These are phyloP conservation scores for Eimeria sp. DNA, from an alignment of 169 alveolate species.

Conservation along the genomic window DNA sequence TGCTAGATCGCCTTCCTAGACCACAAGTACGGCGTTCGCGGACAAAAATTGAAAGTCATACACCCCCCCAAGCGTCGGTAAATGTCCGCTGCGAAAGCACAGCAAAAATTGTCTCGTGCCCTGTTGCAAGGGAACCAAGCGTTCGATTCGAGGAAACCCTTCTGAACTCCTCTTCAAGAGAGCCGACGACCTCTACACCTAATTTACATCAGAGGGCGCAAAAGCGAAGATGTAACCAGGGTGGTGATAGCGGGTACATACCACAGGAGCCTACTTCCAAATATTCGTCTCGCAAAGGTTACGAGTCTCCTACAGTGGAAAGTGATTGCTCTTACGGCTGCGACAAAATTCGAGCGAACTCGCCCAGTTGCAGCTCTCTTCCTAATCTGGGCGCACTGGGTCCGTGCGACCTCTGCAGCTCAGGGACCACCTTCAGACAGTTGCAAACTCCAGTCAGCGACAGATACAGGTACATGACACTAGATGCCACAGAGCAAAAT, in stretches of 20 bases:
- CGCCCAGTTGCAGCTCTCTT: conserved; percentile 48
- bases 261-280: conserved; percentile 15
- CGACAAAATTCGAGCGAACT: background rate
- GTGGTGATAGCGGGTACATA: background rate
- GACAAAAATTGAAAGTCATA: conserved; percentile 36
- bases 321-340: conserved; percentile 18
- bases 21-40: background rate
- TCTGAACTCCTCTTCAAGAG: conserved; percentile 24
- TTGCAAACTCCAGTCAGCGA: background rate
- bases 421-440: background rate
- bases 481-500: background rate
- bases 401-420: conserved; percentile 66
- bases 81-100: conserved; percentile 55
- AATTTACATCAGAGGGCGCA: conserved; percentile 5
- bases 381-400: conserved; percentile 70
- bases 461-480: background rate
- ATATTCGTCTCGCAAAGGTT: background rate
- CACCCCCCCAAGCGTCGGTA: conserved; percentile 51
- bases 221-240: background rate
- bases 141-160: conserved; percentile 1
- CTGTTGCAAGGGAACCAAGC: conserved; percentile 28
- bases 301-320: background rate
- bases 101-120: conserved; percentile 48
- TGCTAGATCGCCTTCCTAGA: conserved; percentile 67
- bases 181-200: conserved; percentile 17